Evolutionary conservation across 2,329 filamentous ascomycete genomes (phyloP).

Genomic region (Penicillium sp.): DNA sequence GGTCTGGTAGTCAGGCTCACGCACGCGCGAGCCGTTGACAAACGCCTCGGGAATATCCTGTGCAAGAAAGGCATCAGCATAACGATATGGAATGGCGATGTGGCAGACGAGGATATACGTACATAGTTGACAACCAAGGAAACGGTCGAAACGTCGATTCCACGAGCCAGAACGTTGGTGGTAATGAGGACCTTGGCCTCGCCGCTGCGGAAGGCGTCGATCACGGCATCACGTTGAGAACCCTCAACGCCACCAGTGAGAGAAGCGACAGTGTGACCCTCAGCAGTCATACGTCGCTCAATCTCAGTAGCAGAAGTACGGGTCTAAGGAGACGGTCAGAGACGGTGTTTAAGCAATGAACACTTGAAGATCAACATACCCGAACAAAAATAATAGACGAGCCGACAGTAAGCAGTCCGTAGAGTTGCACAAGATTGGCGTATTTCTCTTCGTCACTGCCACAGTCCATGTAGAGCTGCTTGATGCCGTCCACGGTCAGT

Average conservation of each 20-base stretch:
- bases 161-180: conserved; percentile 92
- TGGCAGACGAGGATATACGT: conserved; percentile 23
- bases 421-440: conserved; percentile 82
- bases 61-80: conserved; percentile 8
- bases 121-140: conserved; percentile 98
- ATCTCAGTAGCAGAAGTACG: conserved; percentile 83
- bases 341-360: not conserved
- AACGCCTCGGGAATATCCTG: conserved; percentile 68
- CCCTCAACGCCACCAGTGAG: conserved; percentile 88
- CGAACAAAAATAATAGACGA: conserved; percentile 98
- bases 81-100: not conserved
- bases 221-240: conserved; percentile 73
- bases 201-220: conserved; percentile 81
- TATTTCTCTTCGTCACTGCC: conserved; percentile 80
- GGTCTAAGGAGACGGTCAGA: conserved; percentile 55
- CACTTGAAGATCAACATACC: conserved; percentile 50
- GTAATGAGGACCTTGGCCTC: conserved; percentile 95
- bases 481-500: conserved; percentile 93
- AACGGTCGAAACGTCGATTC: conserved; percentile 87
- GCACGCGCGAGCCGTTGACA: conserved; percentile 56
- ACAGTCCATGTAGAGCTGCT: conserved; percentile 96
- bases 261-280: conserved; percentile 88
- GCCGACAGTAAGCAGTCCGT: conserved; percentile 92
- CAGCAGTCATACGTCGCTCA: conserved; percentile 76
- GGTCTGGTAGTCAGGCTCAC: conserved; percentile 81